Evolutionary conservation across 2,329 filamentous ascomycete genomes (phyloP), one percentile per base, ranked within the genome.

Genomic region (Simplicillium aogashimaense): DNA sequence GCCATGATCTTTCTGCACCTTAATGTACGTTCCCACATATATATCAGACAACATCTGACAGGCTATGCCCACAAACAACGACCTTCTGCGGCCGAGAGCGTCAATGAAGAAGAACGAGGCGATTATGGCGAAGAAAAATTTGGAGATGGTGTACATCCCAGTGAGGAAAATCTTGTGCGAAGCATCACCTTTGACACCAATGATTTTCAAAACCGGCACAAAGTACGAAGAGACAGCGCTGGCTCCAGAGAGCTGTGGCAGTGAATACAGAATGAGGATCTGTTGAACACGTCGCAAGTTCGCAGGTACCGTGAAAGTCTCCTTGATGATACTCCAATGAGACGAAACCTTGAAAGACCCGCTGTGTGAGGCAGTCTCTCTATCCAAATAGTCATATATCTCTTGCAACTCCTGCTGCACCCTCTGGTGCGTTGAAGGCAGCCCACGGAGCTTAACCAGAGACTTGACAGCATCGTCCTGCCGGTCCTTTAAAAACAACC

Each of bases 141-240:
- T 70, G 31, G 62, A 52, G 36, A 69, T 49, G 10, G 54, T 55
- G 38, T 68, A 69, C 50, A 69, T 64, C 37, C 57, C 59, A 1
- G 53, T 60, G 2, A 66, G 48, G 39, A 67, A 63, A 9, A 69
- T 53, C 13, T 49, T 57, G 2, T 53, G 49, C 1, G 50, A 50
- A 0, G 55, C 56, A 1, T 52, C 53, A 2, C 56, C 48, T 2
- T 41, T 46, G 2, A 56, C 34, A 2, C 64, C 64, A 5, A 65
- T 47, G 10, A 68, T 41, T 4, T 48, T 55, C 33, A 70, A 42
- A 35, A 69, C 62, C 2, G 64, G 58, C 0, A 69, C 55, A 6
- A 69, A 51, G 44, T 71, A 66, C n/a, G 59, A 50, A 1, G 64
- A 66, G 36, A 71, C 60, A 3, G 58, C 55, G 49, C 66, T 66